These are phyloP conservation scores for Anethum foeniculum DNA, from an alignment of 140 eudicot species.

Conservation along the genomic window DNA sequence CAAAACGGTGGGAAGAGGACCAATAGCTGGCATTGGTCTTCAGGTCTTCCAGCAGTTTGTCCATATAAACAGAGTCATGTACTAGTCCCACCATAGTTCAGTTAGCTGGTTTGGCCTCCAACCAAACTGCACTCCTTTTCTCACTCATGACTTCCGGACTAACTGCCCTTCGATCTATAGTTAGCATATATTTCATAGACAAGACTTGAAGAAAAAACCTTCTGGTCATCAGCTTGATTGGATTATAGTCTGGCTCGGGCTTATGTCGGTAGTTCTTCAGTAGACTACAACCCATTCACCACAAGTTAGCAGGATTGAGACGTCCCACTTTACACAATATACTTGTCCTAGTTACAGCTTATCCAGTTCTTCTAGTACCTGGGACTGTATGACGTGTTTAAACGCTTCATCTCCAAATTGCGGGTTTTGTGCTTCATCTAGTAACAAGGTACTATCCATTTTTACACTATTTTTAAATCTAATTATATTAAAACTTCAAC, in stretches of 20 bases:
- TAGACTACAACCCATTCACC: conserved; percentile 52
- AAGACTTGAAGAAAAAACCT: conserved; percentile 57
- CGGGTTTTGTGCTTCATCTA: conserved; percentile 33
- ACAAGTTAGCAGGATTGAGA: conserved; percentile 26
- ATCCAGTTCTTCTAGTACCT: conserved; percentile 22
- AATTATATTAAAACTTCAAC: conserved; percentile 3
- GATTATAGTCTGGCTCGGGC: conserved; percentile 48
- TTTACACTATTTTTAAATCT: background rate
- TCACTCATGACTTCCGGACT: conserved; percentile 66
- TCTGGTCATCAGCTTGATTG: conserved; percentile 55
- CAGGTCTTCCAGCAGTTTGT: conserved; percentile 75
- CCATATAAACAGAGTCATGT: conserved; percentile 49
- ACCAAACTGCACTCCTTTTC: conserved; percentile 57
- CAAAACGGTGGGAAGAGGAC: conserved; percentile 52
- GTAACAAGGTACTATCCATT: background rate
- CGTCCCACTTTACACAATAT: conserved; percentile 41
- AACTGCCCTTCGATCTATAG: conserved; percentile 49
- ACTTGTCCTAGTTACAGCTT: conserved; percentile 38
- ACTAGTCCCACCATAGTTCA: conserved; percentile 59
- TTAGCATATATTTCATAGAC: conserved; percentile 57
- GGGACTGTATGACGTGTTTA: conserved; percentile 64
- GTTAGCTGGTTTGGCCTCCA: conserved; percentile 67
- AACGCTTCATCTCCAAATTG: conserved; percentile 35
- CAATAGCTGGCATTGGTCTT: conserved; percentile 59
- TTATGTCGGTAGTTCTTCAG: conserved; percentile 31